Evolutionary conservation across 805 yeast species (phyloP), one percentile per base, ranked within the genome.

Genomic region (Teunomyces gatunensis): DNA sequence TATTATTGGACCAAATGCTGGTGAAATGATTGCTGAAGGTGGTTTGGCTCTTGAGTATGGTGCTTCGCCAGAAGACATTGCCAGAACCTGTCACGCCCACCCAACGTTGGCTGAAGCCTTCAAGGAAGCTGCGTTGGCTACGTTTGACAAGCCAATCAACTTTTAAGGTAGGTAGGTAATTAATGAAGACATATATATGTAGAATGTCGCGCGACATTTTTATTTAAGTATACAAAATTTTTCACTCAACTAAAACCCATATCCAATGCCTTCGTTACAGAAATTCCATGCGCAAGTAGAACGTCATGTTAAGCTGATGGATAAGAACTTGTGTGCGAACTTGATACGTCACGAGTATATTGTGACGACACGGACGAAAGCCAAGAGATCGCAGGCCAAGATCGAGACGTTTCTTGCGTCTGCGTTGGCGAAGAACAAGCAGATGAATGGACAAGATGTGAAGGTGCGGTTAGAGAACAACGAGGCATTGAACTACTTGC

Each of bases 1-100:
- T 77, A 92, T 94, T 68, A 86, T 91, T 58, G 99, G 99, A 60
- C 87, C 99, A 58, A 91, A 89, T 66, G 99, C 99, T 50, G 99
- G 99, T 75, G 99, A 94, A 79, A 89, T 94, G 97, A 94, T 94
- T 68, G 98, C 96, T 56, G 99, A 95, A 78, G 97, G 90, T 54
- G 96, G 96, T 57, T 80, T 94, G 67, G 99, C 99, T 39, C 71
- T 94, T 54, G 99, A 94, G 77, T 94, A 94, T 75, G 99, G 99
- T 70, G 99, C 99, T 47, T 85, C 96, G 45, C 88, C 97, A 45
- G 99, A 94, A 77, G 99, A 94, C 67, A 79, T 94, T 61, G 96
- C 97, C 53, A 87, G 99, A 77, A 88, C 89, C 36, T 92, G 97
- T 71, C 99, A 94, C 65, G 98, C 99, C 49, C 99, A 94, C 75